Base-by-base conservation (phyloP, 1,139 yeast genomes). In the Pneumocystis oryctolagi region DNA sequence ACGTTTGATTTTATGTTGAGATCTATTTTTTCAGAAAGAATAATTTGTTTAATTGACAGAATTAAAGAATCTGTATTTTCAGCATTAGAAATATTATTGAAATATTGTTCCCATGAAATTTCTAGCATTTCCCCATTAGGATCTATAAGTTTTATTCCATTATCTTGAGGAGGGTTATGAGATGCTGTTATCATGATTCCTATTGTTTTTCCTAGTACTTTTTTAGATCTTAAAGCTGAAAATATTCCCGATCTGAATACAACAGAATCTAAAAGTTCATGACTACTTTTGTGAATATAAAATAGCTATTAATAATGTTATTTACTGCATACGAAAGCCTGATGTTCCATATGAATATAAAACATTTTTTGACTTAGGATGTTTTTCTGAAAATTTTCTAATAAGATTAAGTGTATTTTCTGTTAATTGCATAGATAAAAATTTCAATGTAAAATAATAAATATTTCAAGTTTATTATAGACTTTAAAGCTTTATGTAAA, bases 131-230 rank as follows among this genome's bases (percentile, higher is more conserved):
- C 65, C 16, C 69, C 69, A 58, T 71, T 76, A 0, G 98, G 97
- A 69, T 92, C 98, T 55, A 90, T 89, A 31, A 92, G 79, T 75
- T 92, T 92, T 64, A 92, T 96, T n/a, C 98, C 98, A 69, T 92
- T 92, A 71, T 92, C 98, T 62, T 78, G 79, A 0, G 97, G 96
- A 0, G 97, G 97, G 70, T 92, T 92, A 73, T 92, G 98, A 1
- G 96, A 88, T 0, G 98, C 98, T 1, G 98, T 94, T 70, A 94
- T 84, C 97, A 94, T 92, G 12, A 89, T 85, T 28, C 95, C 95
- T 60, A 90, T 81, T 28, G 87, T 82, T 70, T 85, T 77, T 1
- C 95, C 89, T 1, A 76, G 75, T 60, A 87, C 76, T 68, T 77
- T 80, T 67, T 85, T 81, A 31, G 97, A 89, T 71, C 98, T 80